Conservation (phyloP, 192 early-diverging fungal genomes). For the Backusella liffmaniae region DNA sequence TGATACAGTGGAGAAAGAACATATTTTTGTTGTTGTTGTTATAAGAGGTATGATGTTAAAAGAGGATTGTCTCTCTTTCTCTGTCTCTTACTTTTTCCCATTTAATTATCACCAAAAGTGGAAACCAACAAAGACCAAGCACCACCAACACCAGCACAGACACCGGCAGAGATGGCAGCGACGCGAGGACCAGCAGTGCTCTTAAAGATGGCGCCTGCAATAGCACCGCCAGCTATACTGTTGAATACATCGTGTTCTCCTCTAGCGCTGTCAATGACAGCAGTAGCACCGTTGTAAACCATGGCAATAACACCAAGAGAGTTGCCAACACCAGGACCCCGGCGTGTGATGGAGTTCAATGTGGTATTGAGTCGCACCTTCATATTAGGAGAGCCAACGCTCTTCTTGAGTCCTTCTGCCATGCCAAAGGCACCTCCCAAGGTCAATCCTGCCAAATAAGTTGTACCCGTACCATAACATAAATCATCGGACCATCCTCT, state of each 20-base stretch:
- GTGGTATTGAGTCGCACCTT: constrained; percentile 81
- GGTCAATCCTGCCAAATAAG: constrained; percentile 72
- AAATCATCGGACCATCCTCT: constrained; percentile 80
- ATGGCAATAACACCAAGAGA: constrained; percentile 79
- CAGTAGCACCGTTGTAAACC: constrained; percentile 78
- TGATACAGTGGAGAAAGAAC: not conserved
- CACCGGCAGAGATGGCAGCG: constrained; percentile 30
- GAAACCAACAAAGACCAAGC: constrained; percentile 27
- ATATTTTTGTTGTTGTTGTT: not conserved
- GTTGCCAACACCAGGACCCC: constrained; percentile 84
- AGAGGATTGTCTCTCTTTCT: not conserved
- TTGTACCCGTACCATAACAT: constrained; percentile 80
- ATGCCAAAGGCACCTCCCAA: constrained; percentile 76
- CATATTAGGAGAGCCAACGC: constrained; percentile 55
- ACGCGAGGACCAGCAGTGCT: constrained; percentile 56
- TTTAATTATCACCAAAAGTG: constrained; percentile 4
- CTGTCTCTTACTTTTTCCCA: not conserved
- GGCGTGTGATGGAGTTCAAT: constrained; percentile 79
- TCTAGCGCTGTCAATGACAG: constrained; percentile 59
- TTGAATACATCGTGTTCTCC: constrained; percentile 66
- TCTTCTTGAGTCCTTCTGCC: constrained; percentile 67
- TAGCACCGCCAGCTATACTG: constrained; percentile 67
- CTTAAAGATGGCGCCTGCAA: constrained; percentile 79
- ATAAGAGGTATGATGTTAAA: constrained; percentile 3
- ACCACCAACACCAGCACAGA: constrained; percentile 38